phyloP scores from a whole-genome alignment of 2,329 filamentous ascomycete species.

The Cordyceps militaris region DNA sequence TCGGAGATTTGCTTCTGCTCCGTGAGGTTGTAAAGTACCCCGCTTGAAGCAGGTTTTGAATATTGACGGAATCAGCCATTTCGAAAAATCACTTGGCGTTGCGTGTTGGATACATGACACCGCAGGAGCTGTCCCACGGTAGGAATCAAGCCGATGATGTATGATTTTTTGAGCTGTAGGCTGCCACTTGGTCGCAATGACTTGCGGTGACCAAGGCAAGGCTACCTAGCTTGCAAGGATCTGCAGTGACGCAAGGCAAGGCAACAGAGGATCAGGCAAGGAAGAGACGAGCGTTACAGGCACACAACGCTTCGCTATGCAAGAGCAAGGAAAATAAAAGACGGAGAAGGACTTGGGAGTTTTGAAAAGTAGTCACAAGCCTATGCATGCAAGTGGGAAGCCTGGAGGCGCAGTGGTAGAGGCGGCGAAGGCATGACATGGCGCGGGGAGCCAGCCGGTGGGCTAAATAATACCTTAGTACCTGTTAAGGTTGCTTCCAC shows the following conservation, averaged over 20 bases:
- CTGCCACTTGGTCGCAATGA: not conserved
- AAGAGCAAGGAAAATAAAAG: not conserved
- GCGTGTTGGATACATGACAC: constrained; percentile 11
- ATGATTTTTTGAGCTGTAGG: not conserved
- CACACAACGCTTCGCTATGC: constrained; percentile 5
- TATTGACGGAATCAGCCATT: constrained; percentile 38
- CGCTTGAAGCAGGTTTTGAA: constrained; percentile 40
- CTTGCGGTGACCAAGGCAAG: constrained; percentile 1
- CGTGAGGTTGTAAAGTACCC: constrained; percentile 45
- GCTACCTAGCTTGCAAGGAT: not conserved
- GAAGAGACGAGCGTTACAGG: not conserved
- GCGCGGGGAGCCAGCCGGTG: constrained; percentile 6
- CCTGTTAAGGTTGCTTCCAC: not conserved
- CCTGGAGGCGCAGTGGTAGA: constrained; percentile 4
- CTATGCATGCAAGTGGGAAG: constrained; percentile 3
- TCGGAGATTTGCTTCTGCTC: constrained; percentile 18
- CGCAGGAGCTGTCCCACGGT: not conserved
- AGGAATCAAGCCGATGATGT: not conserved
- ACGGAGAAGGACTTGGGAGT: not conserved
- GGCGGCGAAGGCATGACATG: constrained; percentile 8
- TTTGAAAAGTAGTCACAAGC: not conserved
- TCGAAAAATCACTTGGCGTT: constrained; percentile 18
- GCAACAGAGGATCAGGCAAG: not conserved
- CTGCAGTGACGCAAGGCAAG: constrained; percentile 7
- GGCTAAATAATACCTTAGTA: not conserved